These are phyloP conservation scores for Fraxinus xanthoxyloides DNA, from an alignment of 305 asterid species.

Conservation along the genomic window DNA sequence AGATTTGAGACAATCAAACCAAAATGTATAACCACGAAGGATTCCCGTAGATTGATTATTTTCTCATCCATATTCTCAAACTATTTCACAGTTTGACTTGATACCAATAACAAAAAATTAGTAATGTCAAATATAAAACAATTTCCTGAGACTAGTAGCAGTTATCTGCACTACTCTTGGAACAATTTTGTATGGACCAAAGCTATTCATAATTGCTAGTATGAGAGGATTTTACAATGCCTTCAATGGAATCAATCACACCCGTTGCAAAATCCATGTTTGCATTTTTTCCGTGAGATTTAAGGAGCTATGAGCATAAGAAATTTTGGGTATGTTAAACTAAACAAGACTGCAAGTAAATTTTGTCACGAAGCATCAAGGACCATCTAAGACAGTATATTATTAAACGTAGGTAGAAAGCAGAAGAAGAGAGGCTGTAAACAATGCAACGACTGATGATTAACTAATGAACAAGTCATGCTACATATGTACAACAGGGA, in stretches of 20 bases:
- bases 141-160: not conserved
- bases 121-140: not conserved
- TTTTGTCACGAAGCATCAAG: not conserved
- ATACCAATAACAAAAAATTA: not conserved
- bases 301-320: not conserved
- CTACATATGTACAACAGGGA: constrained; percentile 28
- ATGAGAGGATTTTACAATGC: not conserved
- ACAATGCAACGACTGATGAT: not conserved
- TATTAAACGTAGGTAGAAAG: not conserved
- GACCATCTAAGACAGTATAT: not conserved
- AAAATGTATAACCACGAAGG: not conserved
- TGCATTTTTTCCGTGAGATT: not conserved
- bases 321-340: not conserved
- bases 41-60: not conserved
- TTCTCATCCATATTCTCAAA: not conserved
- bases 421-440: not conserved
- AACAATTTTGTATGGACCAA: not conserved
- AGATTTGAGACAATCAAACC: not conserved
- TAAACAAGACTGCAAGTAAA: not conserved
- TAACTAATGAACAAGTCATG: constrained; percentile 13
- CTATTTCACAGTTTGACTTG: not conserved
- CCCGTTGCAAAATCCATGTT: not conserved
- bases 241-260: not conserved
- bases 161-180: not conserved
- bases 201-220: not conserved